Evolutionary conservation across 2,329 filamentous ascomycete species (phyloP).

Genomic region (Ophiocordyceps camponoti-floridani): DNA sequence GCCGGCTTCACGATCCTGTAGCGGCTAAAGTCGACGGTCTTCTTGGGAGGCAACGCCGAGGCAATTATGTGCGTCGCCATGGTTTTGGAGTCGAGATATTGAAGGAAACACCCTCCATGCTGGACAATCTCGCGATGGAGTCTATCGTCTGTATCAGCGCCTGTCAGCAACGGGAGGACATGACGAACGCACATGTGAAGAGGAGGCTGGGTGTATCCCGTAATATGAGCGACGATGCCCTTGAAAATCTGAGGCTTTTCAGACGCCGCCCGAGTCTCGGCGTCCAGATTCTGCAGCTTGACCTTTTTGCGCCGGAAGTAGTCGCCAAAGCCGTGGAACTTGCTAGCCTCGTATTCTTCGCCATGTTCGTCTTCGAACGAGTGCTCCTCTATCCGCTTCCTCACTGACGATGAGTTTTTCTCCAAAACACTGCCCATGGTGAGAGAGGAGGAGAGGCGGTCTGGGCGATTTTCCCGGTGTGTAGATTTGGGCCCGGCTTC

Average conservation of each 20-base stretch:
- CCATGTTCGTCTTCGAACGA: constrained; percentile 66
- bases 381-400: constrained; percentile 46
- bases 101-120: constrained; percentile 86
- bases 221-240: constrained; percentile 78
- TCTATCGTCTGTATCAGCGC: constrained; percentile 12
- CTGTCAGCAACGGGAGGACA: neutral
- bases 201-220: constrained; percentile 89
- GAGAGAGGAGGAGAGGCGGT: neutral
- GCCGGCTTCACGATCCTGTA: constrained; percentile 90
- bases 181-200: constrained; percentile 44
- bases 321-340: constrained; percentile 76
- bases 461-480: neutral
- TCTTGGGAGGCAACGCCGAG: constrained; percentile 78
- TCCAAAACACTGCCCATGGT: constrained; percentile 43
- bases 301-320: constrained; percentile 94
- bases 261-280: constrained; percentile 50
- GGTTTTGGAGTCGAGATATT: constrained; percentile 90
- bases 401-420: constrained; percentile 42
- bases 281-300: constrained; percentile 90
- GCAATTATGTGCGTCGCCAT: constrained; percentile 93
- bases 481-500: neutral
- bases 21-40: constrained; percentile 67
- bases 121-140: constrained; percentile 76
- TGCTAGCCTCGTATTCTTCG: constrained; percentile 77
- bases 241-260: constrained; percentile 77